These are phyloP conservation scores for Citrus inodora DNA, from an alignment of 345 rosid species.

Conservation along the genomic window DNA sequence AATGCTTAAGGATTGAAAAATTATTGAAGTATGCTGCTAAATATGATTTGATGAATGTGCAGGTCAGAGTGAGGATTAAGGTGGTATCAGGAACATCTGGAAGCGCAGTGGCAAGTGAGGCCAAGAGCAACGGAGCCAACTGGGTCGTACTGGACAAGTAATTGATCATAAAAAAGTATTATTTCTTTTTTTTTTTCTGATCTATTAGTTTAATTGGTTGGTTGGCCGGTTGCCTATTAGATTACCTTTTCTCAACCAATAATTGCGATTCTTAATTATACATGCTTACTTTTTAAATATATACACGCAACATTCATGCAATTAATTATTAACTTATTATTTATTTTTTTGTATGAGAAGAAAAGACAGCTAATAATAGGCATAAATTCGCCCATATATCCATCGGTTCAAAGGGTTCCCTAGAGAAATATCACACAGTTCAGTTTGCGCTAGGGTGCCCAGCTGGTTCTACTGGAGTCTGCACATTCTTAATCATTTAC, in stretches of 20 bases:
- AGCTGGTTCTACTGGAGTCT: neutral
- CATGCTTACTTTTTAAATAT: neutral
- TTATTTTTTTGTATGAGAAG: neutral
- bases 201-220: conserved; percentile 22
- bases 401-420: neutral
- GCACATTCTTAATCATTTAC: neutral
- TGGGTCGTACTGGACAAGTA: conserved; percentile 90
- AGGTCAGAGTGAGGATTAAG: conserved; percentile 72
- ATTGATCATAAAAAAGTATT: conserved; percentile 52
- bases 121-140: conserved; percentile 52
- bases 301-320: neutral
- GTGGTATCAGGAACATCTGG: conserved; percentile 51
- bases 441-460: no score
- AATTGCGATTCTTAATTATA: neutral
- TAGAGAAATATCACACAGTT: neutral
- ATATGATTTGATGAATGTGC: conserved; percentile 8
- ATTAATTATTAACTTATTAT: neutral
- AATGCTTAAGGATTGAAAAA: neutral
- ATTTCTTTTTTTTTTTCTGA: conserved; percentile 41
- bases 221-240: conserved; percentile 7
- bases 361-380: neutral
- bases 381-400: neutral
- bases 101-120: conserved; percentile 60
- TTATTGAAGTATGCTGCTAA: neutral
- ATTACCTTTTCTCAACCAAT: neutral